Evolutionary conservation across 345 rosid genomes (phyloP).

Genomic region (Streptanthus diversifolius): DNA sequence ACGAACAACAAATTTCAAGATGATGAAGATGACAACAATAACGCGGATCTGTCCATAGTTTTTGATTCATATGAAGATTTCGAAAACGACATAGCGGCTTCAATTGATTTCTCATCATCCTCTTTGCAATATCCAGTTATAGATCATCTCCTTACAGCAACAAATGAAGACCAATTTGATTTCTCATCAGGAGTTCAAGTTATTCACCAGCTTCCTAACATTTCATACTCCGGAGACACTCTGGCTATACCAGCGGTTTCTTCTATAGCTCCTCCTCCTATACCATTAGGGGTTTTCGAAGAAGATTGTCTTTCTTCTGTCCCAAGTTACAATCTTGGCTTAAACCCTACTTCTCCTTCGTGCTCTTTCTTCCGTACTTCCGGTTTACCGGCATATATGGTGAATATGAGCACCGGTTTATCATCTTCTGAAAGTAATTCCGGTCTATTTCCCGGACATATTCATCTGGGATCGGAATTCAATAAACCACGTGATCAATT

Average conservation of each 20-base stretch:
- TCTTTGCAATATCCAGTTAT: constrained; percentile 48
- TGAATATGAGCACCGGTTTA: constrained; percentile 40
- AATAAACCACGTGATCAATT: constrained; percentile 46
- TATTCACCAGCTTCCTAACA: constrained; percentile 28
- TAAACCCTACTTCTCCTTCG: constrained; percentile 56
- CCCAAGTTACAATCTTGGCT: constrained; percentile 52
- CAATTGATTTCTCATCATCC: constrained; percentile 75
- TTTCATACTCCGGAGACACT: constrained; percentile 19
- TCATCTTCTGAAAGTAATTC: constrained; percentile 40
- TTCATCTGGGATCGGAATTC: constrained; percentile 43
- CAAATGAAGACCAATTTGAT: constrained; percentile 53
- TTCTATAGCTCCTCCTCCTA: constrained; percentile 18
- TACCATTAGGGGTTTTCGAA: constrained; percentile 47
- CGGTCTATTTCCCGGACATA: constrained; percentile 38
- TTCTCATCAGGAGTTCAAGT: constrained; percentile 44
- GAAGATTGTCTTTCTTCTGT: constrained; percentile 75
- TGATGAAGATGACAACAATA: constrained; percentile 35
- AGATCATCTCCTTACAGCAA: constrained; percentile 32
- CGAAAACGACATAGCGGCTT: constrained; percentile 71
- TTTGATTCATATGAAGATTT: constrained; percentile 67
- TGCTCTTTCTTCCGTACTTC: constrained; percentile 46
- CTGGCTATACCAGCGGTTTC: constrained; percentile 7
- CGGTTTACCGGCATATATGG: constrained; percentile 39
- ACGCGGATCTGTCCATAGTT: constrained; percentile 41
- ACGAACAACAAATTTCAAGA: constrained; percentile 22